These are phyloP conservation scores for Geotrichum histeridarum DNA, from an alignment of 1,139 yeast species.

Conservation along the genomic window DNA sequence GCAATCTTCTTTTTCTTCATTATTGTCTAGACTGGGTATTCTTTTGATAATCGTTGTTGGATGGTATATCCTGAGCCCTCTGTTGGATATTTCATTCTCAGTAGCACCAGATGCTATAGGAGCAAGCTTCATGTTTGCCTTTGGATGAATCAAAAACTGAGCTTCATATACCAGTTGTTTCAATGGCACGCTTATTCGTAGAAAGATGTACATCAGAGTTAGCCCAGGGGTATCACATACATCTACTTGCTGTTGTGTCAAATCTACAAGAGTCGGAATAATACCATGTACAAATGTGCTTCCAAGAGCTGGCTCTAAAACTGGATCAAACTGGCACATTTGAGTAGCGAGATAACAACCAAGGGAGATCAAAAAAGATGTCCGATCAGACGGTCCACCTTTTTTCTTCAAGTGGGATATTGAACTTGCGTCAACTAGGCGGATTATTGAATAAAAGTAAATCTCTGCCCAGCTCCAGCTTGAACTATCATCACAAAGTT, in stretches of 20 bases:
- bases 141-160: not conserved
- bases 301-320: constrained; percentile 9
- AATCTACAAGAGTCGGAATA: constrained; percentile 16
- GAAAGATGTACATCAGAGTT: constrained; percentile 19
- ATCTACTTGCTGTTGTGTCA: constrained; percentile 14
- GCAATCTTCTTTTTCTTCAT: not conserved
- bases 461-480: constrained; percentile 20
- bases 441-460: constrained; percentile 15
- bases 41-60: constrained; percentile 11
- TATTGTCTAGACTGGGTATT: not conserved
- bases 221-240: constrained; percentile 19
- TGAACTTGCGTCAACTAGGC: constrained; percentile 12
- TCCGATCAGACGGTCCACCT: constrained; percentile 1
- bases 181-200: constrained; percentile 15
- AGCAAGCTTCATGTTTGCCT: not conserved
- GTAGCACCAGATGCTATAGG: not conserved
- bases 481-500: constrained; percentile 13
- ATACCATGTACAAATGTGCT: constrained; percentile 8
- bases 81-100: not conserved
- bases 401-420: not conserved
- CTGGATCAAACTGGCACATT: constrained; percentile 17
- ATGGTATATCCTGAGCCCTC: constrained; percentile 5
- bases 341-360: constrained; percentile 17
- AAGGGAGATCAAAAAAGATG: constrained; percentile 14
- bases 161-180: constrained; percentile 7